Base-by-base conservation (phyloP, 768 basidiomycete genomes). In the Gloeopeniophorella convolvens region DNA sequence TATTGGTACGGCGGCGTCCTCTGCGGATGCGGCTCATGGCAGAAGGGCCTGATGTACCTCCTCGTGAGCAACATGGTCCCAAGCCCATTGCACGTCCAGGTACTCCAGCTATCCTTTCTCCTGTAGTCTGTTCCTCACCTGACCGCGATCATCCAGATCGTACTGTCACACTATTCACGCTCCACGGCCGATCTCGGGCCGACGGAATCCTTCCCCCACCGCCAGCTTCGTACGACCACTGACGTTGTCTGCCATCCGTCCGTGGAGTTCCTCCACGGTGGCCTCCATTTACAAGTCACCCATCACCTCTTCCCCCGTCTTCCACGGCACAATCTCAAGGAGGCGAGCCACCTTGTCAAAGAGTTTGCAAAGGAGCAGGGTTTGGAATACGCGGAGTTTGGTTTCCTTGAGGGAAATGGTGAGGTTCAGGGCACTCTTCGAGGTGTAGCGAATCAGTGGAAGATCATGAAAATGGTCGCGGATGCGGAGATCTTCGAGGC, bases 271-370 rank as follows among this genome's bases (percentile, higher is more conserved):
- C 68, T 99, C 28, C 96, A 99, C 62, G 96, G 96, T 10, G 96
- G 96, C n/a, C 78, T 99, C 16, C 91, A 99, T 60, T 80, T 98
- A 11, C 96, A 99, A 67, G 90, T 97, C 35, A 92, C 95, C 2
- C 96, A 99, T 60, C 94, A 97, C 66, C 77, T 98, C 51, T 97
- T 97, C 72, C 96, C 96, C 16, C 83, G 96, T 10, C 73, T 97
- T 1, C 96, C 96, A 2, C 76, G 96, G 32, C 95, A 98, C 72
- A 93, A 96, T 64, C 76, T 99, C 45, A 78, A 80, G 30, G 73
- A 80, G 47, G 95, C 95, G 2, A 89, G 88, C 56, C 51, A 75
- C 26, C 71, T 94, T 18, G 93, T 96, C 45, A 95, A 92, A 65
- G 76, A 85, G 60, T 98, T 85, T 60, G 91, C 92, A 12, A 72